phyloP scores from a whole-genome alignment of 1,284 basidiomycete genomes.

The Somion occarium region DNA sequence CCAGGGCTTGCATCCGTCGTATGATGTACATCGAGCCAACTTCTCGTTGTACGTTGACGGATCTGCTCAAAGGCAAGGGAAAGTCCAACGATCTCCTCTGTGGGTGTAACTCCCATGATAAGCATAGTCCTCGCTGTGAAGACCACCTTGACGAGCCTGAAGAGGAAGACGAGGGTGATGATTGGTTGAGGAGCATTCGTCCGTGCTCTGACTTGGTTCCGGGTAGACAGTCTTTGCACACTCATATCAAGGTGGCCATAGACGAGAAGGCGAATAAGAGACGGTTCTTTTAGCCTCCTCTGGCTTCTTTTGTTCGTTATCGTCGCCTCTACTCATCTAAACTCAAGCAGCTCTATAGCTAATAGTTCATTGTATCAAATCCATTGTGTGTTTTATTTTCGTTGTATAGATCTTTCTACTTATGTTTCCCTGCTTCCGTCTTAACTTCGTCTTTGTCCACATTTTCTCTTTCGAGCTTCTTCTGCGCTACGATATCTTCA shows the following conservation, averaged over 20 bases:
- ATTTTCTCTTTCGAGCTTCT: too few species aligned
- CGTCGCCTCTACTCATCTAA: neutral
- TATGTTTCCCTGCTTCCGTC: slow-evolving; percentile 2
- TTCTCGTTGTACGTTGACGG: slow-evolving; percentile 90
- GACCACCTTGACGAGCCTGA: slow-evolving; percentile 61
- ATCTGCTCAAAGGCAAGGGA: slow-evolving; percentile 80
- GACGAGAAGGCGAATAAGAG: slow-evolving; percentile 71
- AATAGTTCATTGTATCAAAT: neutral
- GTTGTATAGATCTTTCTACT: neutral
- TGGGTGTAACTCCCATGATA: slow-evolving; percentile 51
- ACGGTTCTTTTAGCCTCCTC: slow-evolving; percentile 54
- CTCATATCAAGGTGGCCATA: slow-evolving; percentile 64
- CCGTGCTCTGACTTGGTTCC: slow-evolving; percentile 53
- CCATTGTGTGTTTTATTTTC: neutral
- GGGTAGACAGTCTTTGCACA: slow-evolving; percentile 45
- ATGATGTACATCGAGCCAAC: slow-evolving; percentile 93
- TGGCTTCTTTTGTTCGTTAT: neutral
- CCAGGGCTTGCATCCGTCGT: slow-evolving; percentile 81
- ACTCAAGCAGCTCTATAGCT: neutral
- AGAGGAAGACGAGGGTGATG: slow-evolving; percentile 71
- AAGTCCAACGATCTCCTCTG: slow-evolving; percentile 76
- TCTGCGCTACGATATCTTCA: too few species aligned
- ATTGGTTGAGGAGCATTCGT: slow-evolving; percentile 73
- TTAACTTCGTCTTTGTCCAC: neutral
- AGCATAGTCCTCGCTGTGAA: slow-evolving; percentile 41